Evolutionary conservation across 345 rosid genomes (phyloP), one percentile per base, ranked within the genome.

Genomic region (Toxicodendron radicans): DNA sequence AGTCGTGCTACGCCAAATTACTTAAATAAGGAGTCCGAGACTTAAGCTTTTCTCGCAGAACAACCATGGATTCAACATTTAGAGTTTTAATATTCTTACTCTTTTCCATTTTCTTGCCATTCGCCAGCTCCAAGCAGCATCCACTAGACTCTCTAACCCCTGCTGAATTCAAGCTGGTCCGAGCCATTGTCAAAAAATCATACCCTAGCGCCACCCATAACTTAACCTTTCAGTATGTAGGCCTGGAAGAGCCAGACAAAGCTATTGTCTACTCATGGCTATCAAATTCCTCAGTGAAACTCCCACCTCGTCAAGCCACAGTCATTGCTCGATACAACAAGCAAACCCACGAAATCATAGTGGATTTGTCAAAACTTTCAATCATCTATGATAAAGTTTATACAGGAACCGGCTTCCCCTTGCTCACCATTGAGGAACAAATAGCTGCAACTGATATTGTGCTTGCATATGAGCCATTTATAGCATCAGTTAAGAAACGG

Each of bases 271-370:
- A 60, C 12, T 43, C 63, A 53, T 78, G 85, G 84, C 63, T 80
- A 6, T 70, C 80, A 18, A 62, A 67, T 2, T 70, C 79, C 12
- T 33, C 11, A 1, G 1, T 33, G 20, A 46, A 68, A 54, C 16
- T 65, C 30, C 77, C 75, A 14, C 82, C 79, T 23, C 83, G 88
- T n/a, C 79, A 54, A 64, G 85, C 85, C 20, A 75, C 70, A 1
- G 82, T 33, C 66, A 41, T 82, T 11, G 52, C 48, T 21, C 71
- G 82, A n/a, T 17, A 60, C 56, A 54, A 80, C 56, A 24, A 82
- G 54, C 79, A 73, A 65, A 85, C 79, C 59, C 84, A 74, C 6
- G 84, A 82, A 35, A 41, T 85, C 0, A 30, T 78, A 0, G 62
- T 78, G 2, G 83, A 82, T 64, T 68, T 79, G 23, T 60, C 80